Base-by-base conservation (phyloP, 148 eudicot species). In the Limonium bicolor region DNA sequence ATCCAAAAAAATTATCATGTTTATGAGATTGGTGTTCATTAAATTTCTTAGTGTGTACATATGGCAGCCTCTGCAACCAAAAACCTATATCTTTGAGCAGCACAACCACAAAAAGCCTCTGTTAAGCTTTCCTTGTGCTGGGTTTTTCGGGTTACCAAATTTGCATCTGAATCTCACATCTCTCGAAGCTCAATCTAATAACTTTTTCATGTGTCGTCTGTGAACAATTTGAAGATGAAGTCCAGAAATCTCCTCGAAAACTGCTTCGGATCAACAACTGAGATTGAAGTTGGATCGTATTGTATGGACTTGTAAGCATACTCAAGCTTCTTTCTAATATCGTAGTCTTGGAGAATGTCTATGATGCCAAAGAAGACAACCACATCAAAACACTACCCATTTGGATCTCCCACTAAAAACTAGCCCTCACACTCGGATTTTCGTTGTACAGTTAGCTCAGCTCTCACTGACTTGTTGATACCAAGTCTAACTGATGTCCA, bases 291-390 rank as follows among this genome's bases (percentile, higher is more conserved):
- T 13, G 71, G 45, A 16, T 66, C 71, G 5, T 55, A 51, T 45
- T 66, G 71, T 35, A 66, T n/a, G n/a, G 66, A 60, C 34, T 66
- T 66, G 58, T 66, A 66, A 7, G 66, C 71, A 27, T 66, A 66
- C 36, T 66, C 71, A 9, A 66, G 71, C 59, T 66, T 66, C 62
- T 66, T 66, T 60, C 65, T 66, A 14, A 66, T 66, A 23, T 66
- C 71, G 15, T 66, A 66, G 51, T 66, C 65, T 51, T 66, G 71
- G 30, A 66, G 21, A 37, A 66, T 66, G 49, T 66, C 71, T 16
- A 66, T 66, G n/a, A 66, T 60, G n/a, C 71, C 62, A 27, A 66
- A 66, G 27, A 60, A 47, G 15, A 66, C 58, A 45, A 66, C 21
- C 23, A 66, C 62, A 40, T 60, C 61, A 28, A 32, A 60, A 4